Evolutionary conservation across 192 early-diverging fungal species (phyloP), one percentile per base, ranked within the genome.

Genomic region (Mortierella antarctica): DNA sequence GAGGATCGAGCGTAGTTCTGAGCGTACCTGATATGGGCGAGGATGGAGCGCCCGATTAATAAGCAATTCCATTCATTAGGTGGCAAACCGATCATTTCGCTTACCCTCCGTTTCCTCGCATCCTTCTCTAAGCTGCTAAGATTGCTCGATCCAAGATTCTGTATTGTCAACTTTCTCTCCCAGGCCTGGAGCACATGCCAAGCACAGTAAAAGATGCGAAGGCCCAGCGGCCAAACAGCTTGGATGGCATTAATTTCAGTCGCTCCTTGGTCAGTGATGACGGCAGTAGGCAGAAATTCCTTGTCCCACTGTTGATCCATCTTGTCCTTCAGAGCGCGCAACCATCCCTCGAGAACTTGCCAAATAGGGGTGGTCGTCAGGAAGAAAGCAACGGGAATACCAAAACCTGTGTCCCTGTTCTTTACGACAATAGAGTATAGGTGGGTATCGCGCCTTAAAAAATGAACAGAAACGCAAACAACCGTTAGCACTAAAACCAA

Each of bases 231-330:
- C 18, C 56, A 67, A 14, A 18, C 52, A 4, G 18, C 12, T 20
- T 45, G 41, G 44, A 67, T 52, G 15, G 65, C 65, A 7, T 47
- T 17, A 21, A 67, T 57, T 55, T 67, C 65, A 17, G 53, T 41
- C 40, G 39, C 55, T 3, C 64, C 64, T 55, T 65, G 64, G 44
- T 65, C 64, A 10, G 64, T 55, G 40, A 65, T 41, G 7, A 65
- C 51, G 39, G 46, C 64, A 6, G 53, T 40, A 15, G 64, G 52
- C 40, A 44, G 5, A 12, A 17, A 62, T 8, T 55, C 31, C 23
- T 53, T 15, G 6, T 46, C 15, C 10, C 5, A 15, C 10, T 17
- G 4, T 5, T 15, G 59, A 17, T 40, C 18, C 15, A 50, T 50
- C n/a, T 50, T 45, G 31, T 63, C 45, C n/a, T 48, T 63, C 46